Evolutionary conservation across 2,329 filamentous ascomycete species (phyloP).

Genomic region (Apiospora hydei): DNA sequence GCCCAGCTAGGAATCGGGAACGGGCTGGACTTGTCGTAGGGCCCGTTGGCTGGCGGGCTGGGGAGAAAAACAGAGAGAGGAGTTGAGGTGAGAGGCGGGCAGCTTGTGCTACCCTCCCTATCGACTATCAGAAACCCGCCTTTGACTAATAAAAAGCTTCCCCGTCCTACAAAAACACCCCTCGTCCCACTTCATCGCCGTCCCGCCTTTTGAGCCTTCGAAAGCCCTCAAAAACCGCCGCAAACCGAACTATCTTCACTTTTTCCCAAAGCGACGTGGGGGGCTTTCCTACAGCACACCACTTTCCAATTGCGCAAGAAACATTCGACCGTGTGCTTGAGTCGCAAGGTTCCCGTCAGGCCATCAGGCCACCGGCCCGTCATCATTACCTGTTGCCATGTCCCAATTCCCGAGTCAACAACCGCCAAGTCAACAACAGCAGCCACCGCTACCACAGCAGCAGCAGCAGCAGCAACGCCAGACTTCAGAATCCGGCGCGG

Average conservation of each 20-base stretch:
- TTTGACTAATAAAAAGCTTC: constrained; percentile 23
- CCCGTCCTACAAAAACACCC: constrained; percentile 25
- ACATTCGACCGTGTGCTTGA: constrained; percentile 11
- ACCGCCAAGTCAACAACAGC: constrained; percentile 21
- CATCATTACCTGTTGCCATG: constrained; percentile 21
- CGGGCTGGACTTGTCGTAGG: constrained; percentile 9
- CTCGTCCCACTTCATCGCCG: constrained; percentile 28
- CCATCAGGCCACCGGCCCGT: constrained; percentile 19
- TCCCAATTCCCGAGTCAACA: constrained; percentile 23
- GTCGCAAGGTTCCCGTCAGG: constrained; percentile 19
- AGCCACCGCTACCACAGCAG: constrained; percentile 28
- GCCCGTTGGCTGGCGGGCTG: constrained; percentile 6
- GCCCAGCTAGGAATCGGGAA: constrained; percentile 20
- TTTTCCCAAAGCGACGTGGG: constrained; percentile 17
- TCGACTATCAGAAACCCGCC: background rate
- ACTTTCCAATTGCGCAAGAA: constrained; percentile 4
- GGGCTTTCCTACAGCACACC: constrained; percentile 8
- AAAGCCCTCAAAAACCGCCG: constrained; percentile 44
- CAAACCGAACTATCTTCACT: constrained; percentile 39
- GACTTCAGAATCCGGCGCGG: constrained; percentile 27
- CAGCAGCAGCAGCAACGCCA: constrained; percentile 29
- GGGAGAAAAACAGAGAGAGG: background rate
- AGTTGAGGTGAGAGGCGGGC: background rate
- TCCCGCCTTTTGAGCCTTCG: constrained; percentile 29
- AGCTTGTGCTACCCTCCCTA: constrained; percentile 1